Base-by-base conservation (phyloP, 208 protist genomes). In the Trichomonas gallinae region DNA sequence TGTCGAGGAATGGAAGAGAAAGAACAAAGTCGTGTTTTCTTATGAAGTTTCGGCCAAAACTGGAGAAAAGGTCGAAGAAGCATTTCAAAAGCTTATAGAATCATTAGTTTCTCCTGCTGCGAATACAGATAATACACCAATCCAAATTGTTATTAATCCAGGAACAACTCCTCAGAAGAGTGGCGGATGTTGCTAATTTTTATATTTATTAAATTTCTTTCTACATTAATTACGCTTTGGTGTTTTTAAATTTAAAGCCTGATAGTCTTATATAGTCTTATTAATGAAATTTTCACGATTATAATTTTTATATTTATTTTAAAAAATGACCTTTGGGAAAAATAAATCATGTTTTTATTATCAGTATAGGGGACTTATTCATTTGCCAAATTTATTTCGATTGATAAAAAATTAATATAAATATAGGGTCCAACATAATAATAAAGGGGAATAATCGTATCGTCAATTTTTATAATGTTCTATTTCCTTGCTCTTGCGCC, bases 121-220 rank as follows among this genome's bases (percentile, higher is more conserved):
- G 0, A 46, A 42, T 46, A 44, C 83, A 46, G 83, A 89, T 44
- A 89, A 89, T 89, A n/a, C 34, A 31, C 83, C 83, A 46, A 89
- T 89, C 17, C 83, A 89, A 89, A 89, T 89, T n/a, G 83, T 89
- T 46, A 89, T 89, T 89, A 72, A 72, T 72, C 34, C 83, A n/a
- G 34, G 17, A 46, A 89, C 3, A 17, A 21, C 83, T 17, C 10
- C 36, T 8, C 36, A 89, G 40, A 42, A 89, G 31, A 46, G 46
- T 46, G 40, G 15, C 4, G 34, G 38, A 26, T 89, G 83, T 45
- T 89, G 83, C 38, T 89, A 89, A 40, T 36, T 85, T 44, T 44
- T 42, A 15, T n/a, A n/a, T n/a, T 42, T 36, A 85, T 85, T 17
- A 85, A 44, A 85, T 85, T 85, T 85, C 31, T 82, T 21, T 82